Evolutionary conservation across 768 basidiomycete genomes (phyloP), one percentile per base, ranked within the genome.

Genomic region (Lentinula sp.): DNA sequence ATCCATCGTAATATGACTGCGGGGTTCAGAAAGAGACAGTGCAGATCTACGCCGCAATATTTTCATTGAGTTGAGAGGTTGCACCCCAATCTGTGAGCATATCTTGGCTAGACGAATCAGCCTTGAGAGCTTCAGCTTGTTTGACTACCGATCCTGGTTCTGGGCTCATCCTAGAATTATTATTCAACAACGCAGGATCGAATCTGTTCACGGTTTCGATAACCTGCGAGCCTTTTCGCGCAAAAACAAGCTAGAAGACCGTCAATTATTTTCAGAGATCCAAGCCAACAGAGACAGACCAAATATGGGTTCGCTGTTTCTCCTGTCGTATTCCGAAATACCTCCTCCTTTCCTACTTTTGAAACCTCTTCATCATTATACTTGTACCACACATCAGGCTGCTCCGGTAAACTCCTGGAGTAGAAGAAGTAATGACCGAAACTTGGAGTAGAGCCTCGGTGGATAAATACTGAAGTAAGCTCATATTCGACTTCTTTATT

Each of bases 361-460:
- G 84, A 80, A 8, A 98, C 93, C 61, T 84, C 86, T 40, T 92
- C 92, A 70, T 98, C 95, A 70, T 98, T 98, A 76, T 96, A 94
- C 75, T 96, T 96, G 82, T 95, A 93, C 93, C 95, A 98, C 48
- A 82, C 80, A 61, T 97, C 89, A 10, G 87, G 87, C 23, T 84
- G 74, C 52, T 84, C 83, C 1, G 94, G 95, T 13, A 97, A 78
- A 70, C 93, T 82, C 43, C 94, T 83, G 59, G 95, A 92, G 71
- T 96, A 97, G 73, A 98, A 93, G 79, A 94, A 98, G 73, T 97
- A 97, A 70, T 97, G 95, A 3, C 94, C 94, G 75, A 86, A 94
- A 6, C 89, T 89, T 1, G 92, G 87, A 16, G 87, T 89, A 58
- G 87, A 82, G 52, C 95, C 95, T 32, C 95, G 88, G 72, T 98